A percentile compares a stretch with the other conserved stretches of the same genome.
Evolutionary conservation across 2,329 filamentous ascomycete genomes (phyloP).

Genomic region (Trichoderma sp.): DNA sequence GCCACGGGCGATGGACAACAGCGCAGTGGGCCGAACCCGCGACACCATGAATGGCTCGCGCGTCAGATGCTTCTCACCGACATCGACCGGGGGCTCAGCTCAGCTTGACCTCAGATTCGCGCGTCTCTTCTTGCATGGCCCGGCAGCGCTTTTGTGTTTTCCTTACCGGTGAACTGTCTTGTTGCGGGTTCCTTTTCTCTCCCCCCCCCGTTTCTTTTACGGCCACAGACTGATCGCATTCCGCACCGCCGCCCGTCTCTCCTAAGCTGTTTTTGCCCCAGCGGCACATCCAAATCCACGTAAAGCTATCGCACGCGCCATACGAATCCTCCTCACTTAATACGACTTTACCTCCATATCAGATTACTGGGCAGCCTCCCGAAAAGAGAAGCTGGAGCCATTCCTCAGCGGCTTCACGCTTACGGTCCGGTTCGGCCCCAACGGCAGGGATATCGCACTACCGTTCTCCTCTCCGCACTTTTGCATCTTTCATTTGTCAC

Average conservation of each 20-base stretch:
- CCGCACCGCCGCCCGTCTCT: not conserved
- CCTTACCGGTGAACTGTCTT: not conserved
- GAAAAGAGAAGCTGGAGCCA: slow-evolving; percentile 4
- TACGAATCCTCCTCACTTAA: not conserved
- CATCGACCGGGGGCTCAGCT: slow-evolving; percentile 22
- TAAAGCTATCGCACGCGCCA: slow-evolving; percentile 12
- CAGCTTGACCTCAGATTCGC: slow-evolving; percentile 13
- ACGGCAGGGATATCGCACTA: slow-evolving; percentile 20
- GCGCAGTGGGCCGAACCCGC: slow-evolving; percentile 1
- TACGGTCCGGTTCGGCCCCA: slow-evolving; percentile 4
- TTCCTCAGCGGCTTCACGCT: not conserved
- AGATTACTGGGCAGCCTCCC: slow-evolving; percentile 6
- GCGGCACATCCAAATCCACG: not conserved
- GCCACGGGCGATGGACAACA: slow-evolving; percentile 13
- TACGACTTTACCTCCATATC: not conserved
- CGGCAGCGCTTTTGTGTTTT: not conserved
- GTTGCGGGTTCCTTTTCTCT: not conserved
- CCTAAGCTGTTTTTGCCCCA: not conserved
- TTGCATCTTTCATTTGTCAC: slow-evolving; percentile 26
- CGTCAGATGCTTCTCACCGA: slow-evolving; percentile 27
- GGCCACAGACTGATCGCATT: not conserved
- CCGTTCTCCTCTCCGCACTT: slow-evolving; percentile 21
- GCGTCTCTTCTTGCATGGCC: not conserved
- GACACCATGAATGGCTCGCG: slow-evolving; percentile 25
- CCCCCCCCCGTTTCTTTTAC: not conserved